phyloP scores from a whole-genome alignment of 2,329 filamentous ascomycete genomes.

The Colletotrichum tropicale region DNA sequence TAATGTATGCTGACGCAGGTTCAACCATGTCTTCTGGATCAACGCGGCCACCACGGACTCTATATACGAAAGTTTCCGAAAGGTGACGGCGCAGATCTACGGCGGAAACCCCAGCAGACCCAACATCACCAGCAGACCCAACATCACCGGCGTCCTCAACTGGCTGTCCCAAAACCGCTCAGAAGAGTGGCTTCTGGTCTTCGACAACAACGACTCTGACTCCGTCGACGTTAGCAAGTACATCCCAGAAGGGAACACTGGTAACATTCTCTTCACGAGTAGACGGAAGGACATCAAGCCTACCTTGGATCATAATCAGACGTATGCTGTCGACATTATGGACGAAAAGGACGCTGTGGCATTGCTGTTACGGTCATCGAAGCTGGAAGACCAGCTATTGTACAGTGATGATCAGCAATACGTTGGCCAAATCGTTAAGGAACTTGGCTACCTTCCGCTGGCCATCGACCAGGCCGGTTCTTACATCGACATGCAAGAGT shows the following conservation, averaged over 20 bases:
- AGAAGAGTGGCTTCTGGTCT: conserved; percentile 32
- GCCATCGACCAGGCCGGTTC: conserved; percentile 31
- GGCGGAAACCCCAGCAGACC: not conserved
- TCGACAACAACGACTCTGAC: conserved; percentile 30
- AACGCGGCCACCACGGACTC: conserved; percentile 28
- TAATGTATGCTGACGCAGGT: conserved; percentile 17
- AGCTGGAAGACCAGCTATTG: not conserved
- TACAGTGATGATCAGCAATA: too few relatives aligned
- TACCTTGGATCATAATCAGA: not conserved
- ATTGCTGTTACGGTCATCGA: not conserved
- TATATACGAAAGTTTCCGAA: conserved; percentile 24
- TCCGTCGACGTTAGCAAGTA: conserved; percentile 12
- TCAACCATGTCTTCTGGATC: conserved; percentile 31
- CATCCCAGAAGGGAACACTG: conserved; percentile 23
- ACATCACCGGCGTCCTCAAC: conserved; percentile 8
- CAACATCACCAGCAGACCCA: not conserved
- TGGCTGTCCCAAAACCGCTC: conserved; percentile 19
- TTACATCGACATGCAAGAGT: conserved; percentile 10
- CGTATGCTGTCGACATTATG: not conserved
- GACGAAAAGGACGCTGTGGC: not conserved
- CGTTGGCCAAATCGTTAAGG: conserved; percentile 15
- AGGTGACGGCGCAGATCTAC: conserved; percentile 11
- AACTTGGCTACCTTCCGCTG: conserved; percentile 29
- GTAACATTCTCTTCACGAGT: conserved; percentile 33
- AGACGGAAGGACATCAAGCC: conserved; percentile 4